Evolutionary conservation across 2,329 filamentous ascomycete genomes (phyloP).

Genomic region (Xylariales sp.): DNA sequence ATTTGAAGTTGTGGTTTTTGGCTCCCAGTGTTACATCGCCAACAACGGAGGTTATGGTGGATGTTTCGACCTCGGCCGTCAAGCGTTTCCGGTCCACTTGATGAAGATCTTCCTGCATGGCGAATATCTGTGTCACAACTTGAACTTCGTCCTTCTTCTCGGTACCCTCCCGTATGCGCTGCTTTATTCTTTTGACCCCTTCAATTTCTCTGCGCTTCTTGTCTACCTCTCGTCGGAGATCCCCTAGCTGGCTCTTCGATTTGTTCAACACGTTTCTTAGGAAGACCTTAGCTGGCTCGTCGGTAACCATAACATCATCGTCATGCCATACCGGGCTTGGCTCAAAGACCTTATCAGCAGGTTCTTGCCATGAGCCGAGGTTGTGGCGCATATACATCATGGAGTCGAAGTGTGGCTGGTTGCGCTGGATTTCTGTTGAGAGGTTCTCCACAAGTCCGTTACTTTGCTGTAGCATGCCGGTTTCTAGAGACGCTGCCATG

Average conservation of each 20-base stretch:
- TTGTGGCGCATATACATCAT: conserved; percentile 99
- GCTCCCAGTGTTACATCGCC: conserved; percentile 91
- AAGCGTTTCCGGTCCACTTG: conserved; percentile 78
- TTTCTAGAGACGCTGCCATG: conserved; percentile 74
- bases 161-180: conserved; percentile 73
- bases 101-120: conserved; percentile 79
- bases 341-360: conserved; percentile 80
- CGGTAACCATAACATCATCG: conserved; percentile 78
- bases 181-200: conserved; percentile 65
- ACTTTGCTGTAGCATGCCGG: conserved; percentile 71
- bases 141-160: conserved; percentile 88
- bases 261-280: conserved; percentile 88
- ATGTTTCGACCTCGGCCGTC: conserved; percentile 87
- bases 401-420: conserved; percentile 84
- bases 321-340: conserved; percentile 97
- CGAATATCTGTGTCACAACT: conserved; percentile 77
- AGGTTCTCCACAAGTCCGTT: conserved; percentile 69
- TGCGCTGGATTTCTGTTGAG: conserved; percentile 76
- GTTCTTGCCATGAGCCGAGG: conserved; percentile 75
- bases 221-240: conserved; percentile 78
- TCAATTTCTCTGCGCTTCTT: conserved; percentile 85
- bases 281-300: conserved; percentile 85
- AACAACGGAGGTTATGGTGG: conserved; percentile 85
- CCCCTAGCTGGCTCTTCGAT: conserved; percentile 78
- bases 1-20: conserved; percentile 95